Conservation (phyloP, 768 basidiomycete genomes). For the Scleroderma bovista region DNA sequence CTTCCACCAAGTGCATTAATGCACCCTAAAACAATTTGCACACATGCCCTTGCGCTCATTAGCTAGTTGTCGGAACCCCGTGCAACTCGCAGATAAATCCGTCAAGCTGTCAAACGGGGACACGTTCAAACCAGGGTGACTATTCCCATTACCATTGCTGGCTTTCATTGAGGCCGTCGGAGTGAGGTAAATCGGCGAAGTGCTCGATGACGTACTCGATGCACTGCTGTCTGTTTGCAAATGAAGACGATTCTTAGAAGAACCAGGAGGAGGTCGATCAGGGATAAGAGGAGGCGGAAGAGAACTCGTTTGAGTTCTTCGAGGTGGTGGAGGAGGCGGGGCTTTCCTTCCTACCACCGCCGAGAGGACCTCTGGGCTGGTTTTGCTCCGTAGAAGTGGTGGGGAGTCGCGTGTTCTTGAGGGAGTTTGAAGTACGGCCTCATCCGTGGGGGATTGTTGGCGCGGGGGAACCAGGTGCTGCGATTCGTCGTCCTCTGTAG, state of each 20-base stretch:
- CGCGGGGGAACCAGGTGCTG: conserved; percentile 22
- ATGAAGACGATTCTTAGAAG: conserved; percentile 9
- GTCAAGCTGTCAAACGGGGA: conserved; percentile 65
- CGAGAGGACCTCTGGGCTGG: conserved; percentile 14
- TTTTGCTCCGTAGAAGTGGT: conserved; percentile 17
- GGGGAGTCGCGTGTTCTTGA: conserved; percentile 6
- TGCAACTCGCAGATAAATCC: conserved; percentile 44
- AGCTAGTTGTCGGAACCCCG: conserved; percentile 58
- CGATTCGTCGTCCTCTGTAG: conserved; percentile 38
- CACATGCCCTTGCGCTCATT: conserved; percentile 63
- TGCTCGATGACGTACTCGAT: conserved; percentile 6
- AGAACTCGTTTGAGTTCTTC: conserved; percentile 33
- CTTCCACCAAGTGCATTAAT: conserved; percentile 14
- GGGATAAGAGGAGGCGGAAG: conserved; percentile 43
- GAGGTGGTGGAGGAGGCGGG: conserved; percentile 66
- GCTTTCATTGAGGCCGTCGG: conserved; percentile 33
- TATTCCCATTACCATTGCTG: conserved; percentile 7
- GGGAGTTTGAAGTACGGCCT: conserved; percentile 18
- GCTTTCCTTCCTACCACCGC: conserved; percentile 32
- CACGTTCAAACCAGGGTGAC: conserved; percentile 36
- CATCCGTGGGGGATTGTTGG: conserved; percentile 18
- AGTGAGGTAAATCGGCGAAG: conserved; percentile 17
- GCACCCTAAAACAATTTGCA: conserved; percentile 59
- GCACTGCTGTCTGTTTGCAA: conserved; percentile 12
- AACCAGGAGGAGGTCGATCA: conserved; percentile 29